A percentile compares a stretch with the other conserved stretches of the same genome.
Evolutionary conservation across 2,329 filamentous ascomycete genomes (phyloP).

Genomic region (Aureobasidium leucospermi): DNA sequence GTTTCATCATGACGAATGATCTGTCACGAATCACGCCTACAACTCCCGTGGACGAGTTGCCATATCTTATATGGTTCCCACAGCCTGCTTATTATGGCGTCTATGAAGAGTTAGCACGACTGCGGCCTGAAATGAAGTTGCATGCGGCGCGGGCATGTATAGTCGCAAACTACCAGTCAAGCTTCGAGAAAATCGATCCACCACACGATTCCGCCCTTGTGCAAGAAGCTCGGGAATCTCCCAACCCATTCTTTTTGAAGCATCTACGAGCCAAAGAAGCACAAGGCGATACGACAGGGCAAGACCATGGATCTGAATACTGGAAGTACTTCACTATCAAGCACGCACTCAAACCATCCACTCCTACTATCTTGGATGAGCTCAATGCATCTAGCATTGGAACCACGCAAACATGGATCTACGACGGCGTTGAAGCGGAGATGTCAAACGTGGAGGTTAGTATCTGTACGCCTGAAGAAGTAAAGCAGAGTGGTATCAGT

Average conservation of each 20-base stretch:
- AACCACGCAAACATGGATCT: constrained; percentile 1
- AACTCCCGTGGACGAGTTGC: constrained; percentile 1
- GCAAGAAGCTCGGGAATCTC: not conserved
- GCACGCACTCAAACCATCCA: constrained; percentile 2
- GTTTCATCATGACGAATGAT: constrained; percentile 29
- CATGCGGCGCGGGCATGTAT: constrained; percentile 8
- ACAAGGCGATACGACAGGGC: constrained; percentile 1
- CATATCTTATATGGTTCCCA: constrained; percentile 11
- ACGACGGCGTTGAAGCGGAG: constrained; percentile 4
- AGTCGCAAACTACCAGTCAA: constrained; percentile 12
- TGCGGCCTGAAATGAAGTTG: constrained; percentile 2
- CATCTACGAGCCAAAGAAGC: constrained; percentile 11
- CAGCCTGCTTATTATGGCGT: not conserved
- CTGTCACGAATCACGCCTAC: constrained; percentile 16
- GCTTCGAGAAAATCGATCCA: constrained; percentile 4
- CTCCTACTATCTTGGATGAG: not conserved
- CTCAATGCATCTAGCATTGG: constrained; percentile 1
- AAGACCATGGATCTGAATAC: not conserved
- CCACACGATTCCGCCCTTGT: constrained; percentile 7
- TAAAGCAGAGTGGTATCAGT: constrained; percentile 2
- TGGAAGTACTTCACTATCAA: constrained; percentile 9
- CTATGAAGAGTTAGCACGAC: not conserved
- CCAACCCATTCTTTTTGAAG: not conserved
- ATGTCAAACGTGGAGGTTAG: not conserved
- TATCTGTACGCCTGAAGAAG: constrained; percentile 9